Conservation (phyloP, 1,284 basidiomycete species). For the Paramarasmius palmivorus region DNA sequence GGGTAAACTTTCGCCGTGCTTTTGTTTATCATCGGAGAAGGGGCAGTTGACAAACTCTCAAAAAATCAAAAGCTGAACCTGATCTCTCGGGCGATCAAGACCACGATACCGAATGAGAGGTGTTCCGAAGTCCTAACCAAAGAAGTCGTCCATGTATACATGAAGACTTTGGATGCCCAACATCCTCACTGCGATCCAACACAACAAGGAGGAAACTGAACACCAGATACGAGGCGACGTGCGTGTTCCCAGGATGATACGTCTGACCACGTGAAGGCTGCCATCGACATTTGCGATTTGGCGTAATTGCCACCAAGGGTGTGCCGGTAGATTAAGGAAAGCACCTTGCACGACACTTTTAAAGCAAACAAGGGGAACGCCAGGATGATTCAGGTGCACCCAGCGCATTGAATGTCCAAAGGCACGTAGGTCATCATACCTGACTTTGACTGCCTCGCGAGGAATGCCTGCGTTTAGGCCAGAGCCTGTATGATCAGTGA, state of each 20-base stretch:
- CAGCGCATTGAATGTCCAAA: slow-evolving; percentile 26
- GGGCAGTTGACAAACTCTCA: slow-evolving; percentile 29
- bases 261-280: slow-evolving; percentile 22
- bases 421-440: slow-evolving; percentile 30
- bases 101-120: slow-evolving; percentile 22
- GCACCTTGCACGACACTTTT: slow-evolving; percentile 29
- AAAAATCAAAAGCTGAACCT: slow-evolving; percentile 26
- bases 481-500: slow-evolving; percentile 25
- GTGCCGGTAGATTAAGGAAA: slow-evolving; percentile 28
- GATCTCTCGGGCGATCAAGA: slow-evolving; percentile 17
- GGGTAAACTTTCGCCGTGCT: slow-evolving; percentile 22
- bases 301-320: slow-evolving; percentile 29
- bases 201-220: slow-evolving; percentile 23
- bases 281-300: slow-evolving; percentile 29
- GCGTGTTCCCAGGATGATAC: slow-evolving; percentile 29
- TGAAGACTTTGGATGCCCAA: slow-evolving; percentile 20
- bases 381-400: slow-evolving; percentile 12
- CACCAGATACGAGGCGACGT: slow-evolving; percentile 27
- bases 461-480: slow-evolving; percentile 26
- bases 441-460: slow-evolving; percentile 21
- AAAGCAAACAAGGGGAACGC: slow-evolving; percentile 18
- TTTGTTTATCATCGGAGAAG: slow-evolving; percentile 26
- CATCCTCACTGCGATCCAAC: slow-evolving; percentile 22
- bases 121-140: slow-evolving; percentile 22
- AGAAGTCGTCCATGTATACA: slow-evolving; percentile 33